Evolutionary conservation across 345 rosid genomes (phyloP), one percentile per base, ranked within the genome.

Genomic region (Citrus maxima): DNA sequence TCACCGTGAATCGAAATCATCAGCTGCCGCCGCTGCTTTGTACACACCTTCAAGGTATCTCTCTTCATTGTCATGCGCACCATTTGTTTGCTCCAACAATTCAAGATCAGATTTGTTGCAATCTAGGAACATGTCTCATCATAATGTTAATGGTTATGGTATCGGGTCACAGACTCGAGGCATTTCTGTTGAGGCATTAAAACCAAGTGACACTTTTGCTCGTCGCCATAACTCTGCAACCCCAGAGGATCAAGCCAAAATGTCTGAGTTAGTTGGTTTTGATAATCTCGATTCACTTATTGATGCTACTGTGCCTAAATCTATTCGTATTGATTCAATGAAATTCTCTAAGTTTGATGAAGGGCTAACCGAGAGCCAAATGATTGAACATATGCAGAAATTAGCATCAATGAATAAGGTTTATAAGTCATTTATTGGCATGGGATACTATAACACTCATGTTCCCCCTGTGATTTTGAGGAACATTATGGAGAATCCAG

Each of bases 401-500:
- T 70, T 96, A 79, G 99, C 95, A 70, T 88, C 97, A 4, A 94
- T 85, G 82, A 96, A 94, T 72, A 96, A 89, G 91, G 85, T 93
- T 72, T 89, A 88, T 60, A 96, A 93, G 87, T 94, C 99, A 10
- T 94, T 77, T 72, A 94, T 93, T 2, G 98, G 99, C 34, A 94
- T 96, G 99, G 99, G 98, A 2, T 96, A 96, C 79, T 91, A 96
- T 80, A 92, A 89, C 80, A 96, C 98, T 5, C 81, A 85, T 77
- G 97, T 93, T 24, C 98, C 99, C 1, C 89, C 98, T 40, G 99
- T 96, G 73, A 96, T 96, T 84, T 82, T 96, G 86, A 91, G 98
- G 82, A 96, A 96, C 70, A 90, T 94, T 42, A 84, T 93, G 93
- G 98, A 96, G 90, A 96, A 96, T 87, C 98, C 98, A 2, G 99